Base-by-base conservation (phyloP, 306 rosid species). In the Prunus dulcis region DNA sequence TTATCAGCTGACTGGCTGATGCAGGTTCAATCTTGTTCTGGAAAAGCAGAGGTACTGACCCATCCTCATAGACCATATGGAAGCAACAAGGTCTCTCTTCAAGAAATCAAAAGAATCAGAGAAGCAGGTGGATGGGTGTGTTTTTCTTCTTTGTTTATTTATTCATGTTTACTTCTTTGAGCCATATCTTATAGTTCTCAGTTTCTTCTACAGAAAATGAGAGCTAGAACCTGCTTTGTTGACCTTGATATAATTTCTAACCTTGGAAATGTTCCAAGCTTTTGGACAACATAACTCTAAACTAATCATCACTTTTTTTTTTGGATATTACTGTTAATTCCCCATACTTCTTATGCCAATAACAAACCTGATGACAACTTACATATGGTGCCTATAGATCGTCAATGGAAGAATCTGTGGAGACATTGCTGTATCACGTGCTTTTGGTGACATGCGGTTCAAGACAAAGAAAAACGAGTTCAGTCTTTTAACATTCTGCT, bases 81-180 rank as follows among this genome's bases (percentile, higher is more conserved):
- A 84, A 95, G 79, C 83, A 92, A 89, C 89, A 89, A 75, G 66
- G 77, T 56, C 76, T 87, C 96, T 75, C 93, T 92, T 46, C 89
- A 91, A 88, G 99, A 95, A 83, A 88, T 95, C 76, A 91, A 62
- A 87, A 95, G 99, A 90, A 86, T 95, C 84, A 89, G 97, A 89
- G 97, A 92, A 74, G 99, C 97, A 92, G 98, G 99, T 89, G 99
- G 99, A 91, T 95, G 99, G 99, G 99, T 95, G 97, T 92, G 97
- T 95, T 91, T 84, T 82, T 86, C 89, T 80, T 89, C 87, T 76
- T 71, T 50, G 14, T 50, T 71, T 7, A 45, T 67, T 34, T 6
- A 34, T 34, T 34, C 41, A 6, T 34, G 41, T 34, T 34, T 34
- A 5, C 41, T 34, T 34, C 41, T 34, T 34, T 34, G 41, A 34